Evolutionary conservation across 1,284 basidiomycete genomes (phyloP).

Genomic region (Rhodotorula sp.): DNA sequence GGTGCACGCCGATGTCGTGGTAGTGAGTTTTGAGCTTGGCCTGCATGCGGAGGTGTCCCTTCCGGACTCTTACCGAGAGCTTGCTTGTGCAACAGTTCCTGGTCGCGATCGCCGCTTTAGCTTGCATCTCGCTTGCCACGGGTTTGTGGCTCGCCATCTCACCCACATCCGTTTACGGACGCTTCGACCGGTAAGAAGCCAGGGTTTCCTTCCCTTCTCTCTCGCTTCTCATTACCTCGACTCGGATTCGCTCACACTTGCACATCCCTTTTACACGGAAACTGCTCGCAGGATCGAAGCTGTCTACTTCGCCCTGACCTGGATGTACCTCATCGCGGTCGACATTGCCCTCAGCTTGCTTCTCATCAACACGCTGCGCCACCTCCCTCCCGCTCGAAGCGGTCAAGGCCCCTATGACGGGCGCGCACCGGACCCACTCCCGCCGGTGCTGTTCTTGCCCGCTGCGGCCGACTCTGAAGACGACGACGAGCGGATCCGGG

Average conservation of each 20-base stretch:
- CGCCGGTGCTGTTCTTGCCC: background rate
- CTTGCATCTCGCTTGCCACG: slow-evolving; percentile 4
- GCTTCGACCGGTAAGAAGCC: background rate
- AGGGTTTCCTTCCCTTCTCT: background rate
- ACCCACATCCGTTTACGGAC: background rate
- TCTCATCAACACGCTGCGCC: slow-evolving; percentile 7
- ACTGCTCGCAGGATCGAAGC: slow-evolving; percentile 12
- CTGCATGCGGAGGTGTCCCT: too few relatives aligned
- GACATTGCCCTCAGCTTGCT: slow-evolving; percentile 10
- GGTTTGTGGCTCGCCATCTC: slow-evolving; percentile 16
- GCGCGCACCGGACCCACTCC: background rate
- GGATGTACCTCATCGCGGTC: slow-evolving; percentile 26
- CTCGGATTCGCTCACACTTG: too few relatives aligned
- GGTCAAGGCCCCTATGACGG: background rate
- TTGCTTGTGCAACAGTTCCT: slow-evolving; percentile 9
- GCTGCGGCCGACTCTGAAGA: background rate
- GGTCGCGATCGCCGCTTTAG: slow-evolving; percentile 6
- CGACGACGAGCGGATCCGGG: background rate
- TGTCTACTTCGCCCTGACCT: slow-evolving; percentile 15
- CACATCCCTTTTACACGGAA: too few relatives aligned
- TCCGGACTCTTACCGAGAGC: too few relatives aligned
- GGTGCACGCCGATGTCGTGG: slow-evolving; percentile 14
- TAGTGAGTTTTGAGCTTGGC: slow-evolving; percentile 2
- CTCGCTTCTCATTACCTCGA: accelerated
- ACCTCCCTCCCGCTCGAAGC: slow-evolving; percentile 2